Evolutionary conservation across 352 stramenopile species (phyloP).

Genomic region (Nothophytophthora sp.): DNA sequence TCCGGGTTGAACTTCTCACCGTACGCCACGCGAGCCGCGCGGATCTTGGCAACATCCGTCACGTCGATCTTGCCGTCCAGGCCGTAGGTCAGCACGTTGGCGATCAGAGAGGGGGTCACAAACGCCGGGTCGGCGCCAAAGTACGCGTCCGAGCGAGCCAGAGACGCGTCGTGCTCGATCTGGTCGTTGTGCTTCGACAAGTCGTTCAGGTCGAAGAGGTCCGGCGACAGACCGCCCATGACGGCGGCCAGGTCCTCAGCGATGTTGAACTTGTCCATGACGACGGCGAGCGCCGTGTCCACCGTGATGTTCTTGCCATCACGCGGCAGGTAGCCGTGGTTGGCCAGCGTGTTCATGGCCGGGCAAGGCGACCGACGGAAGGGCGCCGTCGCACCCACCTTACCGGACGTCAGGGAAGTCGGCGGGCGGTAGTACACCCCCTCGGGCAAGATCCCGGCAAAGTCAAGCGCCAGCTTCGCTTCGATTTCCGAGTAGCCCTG

Average conservation of each 20-base stretch:
- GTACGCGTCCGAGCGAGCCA: background rate
- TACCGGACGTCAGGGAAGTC: conserved; percentile 13
- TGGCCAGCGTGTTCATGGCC: conserved; percentile 40
- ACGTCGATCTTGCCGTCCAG: background rate
- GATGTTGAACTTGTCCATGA: conserved; percentile 28
- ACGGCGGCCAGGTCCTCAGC: conserved; percentile 1
- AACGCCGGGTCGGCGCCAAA: background rate
- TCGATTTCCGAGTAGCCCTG: too few species aligned
- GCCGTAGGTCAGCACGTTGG: background rate
- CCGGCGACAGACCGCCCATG: background rate
- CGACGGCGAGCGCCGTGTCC: conserved; percentile 5
- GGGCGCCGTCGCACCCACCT: conserved; percentile 4
- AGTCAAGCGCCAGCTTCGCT: too few species aligned
- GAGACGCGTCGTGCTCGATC: conserved; percentile 8
- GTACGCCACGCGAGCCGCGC: background rate
- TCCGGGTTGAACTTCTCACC: conserved; percentile 2
- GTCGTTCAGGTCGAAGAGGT: conserved; percentile 6
- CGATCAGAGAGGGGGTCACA: background rate
- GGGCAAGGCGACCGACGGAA: conserved; percentile 37
- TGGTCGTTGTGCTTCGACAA: too few species aligned
- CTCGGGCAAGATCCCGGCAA: too few species aligned
- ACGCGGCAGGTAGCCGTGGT: conserved; percentile 39
- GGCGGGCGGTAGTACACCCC: conserved; percentile 27
- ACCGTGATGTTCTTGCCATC: conserved; percentile 23
- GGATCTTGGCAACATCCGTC: background rate